Base-by-base conservation (phyloP, 768 basidiomycete genomes). In the Pleurotus salmoneostramineus region DNA sequence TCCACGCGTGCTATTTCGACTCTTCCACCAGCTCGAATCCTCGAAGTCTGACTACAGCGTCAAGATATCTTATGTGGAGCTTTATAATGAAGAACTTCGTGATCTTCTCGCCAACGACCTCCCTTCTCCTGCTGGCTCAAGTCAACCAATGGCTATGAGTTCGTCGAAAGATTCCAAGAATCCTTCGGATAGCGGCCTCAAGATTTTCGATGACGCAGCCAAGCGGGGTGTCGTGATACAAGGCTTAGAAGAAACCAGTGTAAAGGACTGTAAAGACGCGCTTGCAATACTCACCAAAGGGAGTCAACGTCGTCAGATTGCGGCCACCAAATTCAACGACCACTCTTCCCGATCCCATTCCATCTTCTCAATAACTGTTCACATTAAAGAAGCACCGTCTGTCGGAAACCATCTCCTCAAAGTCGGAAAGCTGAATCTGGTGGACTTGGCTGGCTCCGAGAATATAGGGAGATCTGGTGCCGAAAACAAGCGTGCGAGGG, bases 71-170 rank as follows among this genome's bases (percentile, higher is more conserved):
- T 98, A 87, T 70, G 79, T 99, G 55, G 97, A 99, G 69, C 79
- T 99, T 17, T 99, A 98, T 72, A 99, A 99, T 68, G 97, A 99
- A 75, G 97, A 98, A 68, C 83, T 99, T 5, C 89, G 97, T 21
- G 97, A 99, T 70, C 83, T 99, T 31, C 83, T 98, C 33, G 83
- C 91, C 8, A 77, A 75, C 51, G 94, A 96, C n/a, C 79, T 94
- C 49, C 68, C 84, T 1, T 80, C 86, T 2, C 90, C 91, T 3
- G 73, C 75, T 3, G 86, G 86, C 34, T 81, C 77, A 55, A 76
- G 75, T 7, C 91, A 94, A 61, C 90, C 92, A 0, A 93, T 93
- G 92, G 88, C 87, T 21, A 81, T 84, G 71, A 82, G 79, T 7
- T 67, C 63, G 31, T 65, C 77, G 7, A 83, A 83, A 54, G 87